Conservation (phyloP, 352 stramenopile genomes). For the Pythium sukuiense region DNA sequence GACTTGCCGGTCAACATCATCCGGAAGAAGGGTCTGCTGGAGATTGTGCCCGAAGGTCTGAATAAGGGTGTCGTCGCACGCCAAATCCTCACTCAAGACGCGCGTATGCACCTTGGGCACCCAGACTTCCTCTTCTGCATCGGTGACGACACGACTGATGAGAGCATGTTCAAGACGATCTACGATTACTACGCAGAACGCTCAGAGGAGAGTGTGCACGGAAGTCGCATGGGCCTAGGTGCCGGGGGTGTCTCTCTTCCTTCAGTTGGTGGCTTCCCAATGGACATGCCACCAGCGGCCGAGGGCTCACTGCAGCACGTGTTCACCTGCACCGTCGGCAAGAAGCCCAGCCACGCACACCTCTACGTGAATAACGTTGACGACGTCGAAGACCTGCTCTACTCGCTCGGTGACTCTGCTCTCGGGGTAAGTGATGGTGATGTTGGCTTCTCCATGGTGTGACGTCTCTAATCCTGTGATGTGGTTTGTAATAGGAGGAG, state of each 20-base stretch:
- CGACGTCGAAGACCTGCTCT: constrained; percentile 83
- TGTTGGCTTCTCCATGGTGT: background rate
- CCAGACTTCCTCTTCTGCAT: constrained; percentile 97
- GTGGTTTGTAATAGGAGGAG: background rate
- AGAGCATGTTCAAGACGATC: constrained; percentile 97
- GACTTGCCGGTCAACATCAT: constrained; percentile 79
- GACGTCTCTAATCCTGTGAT: background rate
- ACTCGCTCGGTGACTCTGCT: constrained; percentile 43
- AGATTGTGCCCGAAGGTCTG: constrained; percentile 94
- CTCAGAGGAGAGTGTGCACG: constrained; percentile 80
- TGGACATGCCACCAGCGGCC: constrained; percentile 26
- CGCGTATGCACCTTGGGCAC: constrained; percentile 63
- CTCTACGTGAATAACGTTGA: constrained; percentile 90
- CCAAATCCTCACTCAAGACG: constrained; percentile 92
- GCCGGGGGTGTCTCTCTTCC: constrained; percentile 14
- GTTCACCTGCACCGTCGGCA: constrained; percentile 92
- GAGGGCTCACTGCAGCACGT: constrained; percentile 78
- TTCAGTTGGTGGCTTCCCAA: constrained; percentile 1
- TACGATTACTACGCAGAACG: constrained; percentile 91
- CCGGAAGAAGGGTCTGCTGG: constrained; percentile 91
- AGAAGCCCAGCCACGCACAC: constrained; percentile 90
- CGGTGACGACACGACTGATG: constrained; percentile 96
- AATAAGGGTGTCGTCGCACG: constrained; percentile 97
- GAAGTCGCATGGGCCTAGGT: constrained; percentile 26
- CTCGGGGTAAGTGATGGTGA: constrained; percentile 14